These are phyloP conservation scores for Crotalaria pallida DNA, from an alignment of 306 rosid genomes.

Conservation along the genomic window DNA sequence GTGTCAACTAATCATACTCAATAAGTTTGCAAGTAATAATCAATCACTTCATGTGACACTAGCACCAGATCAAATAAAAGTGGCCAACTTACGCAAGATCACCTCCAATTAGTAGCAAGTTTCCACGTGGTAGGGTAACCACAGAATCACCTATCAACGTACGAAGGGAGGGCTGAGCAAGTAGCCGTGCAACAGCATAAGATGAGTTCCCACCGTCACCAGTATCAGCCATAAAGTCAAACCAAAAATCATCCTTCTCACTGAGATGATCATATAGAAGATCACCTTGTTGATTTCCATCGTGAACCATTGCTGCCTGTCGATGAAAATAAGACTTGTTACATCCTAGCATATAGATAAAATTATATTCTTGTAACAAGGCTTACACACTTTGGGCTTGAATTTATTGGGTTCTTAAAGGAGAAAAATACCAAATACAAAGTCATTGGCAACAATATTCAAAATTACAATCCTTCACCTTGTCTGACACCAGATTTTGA, in stretches of 20 bases:
- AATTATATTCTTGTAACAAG: neutral
- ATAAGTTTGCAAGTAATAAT: neutral
- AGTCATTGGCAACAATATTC: neutral
- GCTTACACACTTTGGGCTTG: neutral
- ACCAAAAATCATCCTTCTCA: constrained; percentile 83
- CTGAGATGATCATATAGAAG: constrained; percentile 68
- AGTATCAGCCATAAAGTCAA: constrained; percentile 99
- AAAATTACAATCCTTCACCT: neutral
- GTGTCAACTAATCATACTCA: constrained; percentile 15
- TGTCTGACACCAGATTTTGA: neutral
- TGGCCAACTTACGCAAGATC: constrained; percentile 88
- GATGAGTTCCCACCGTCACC: constrained; percentile 99
- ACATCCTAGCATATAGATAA: constrained; percentile 13
- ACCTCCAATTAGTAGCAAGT: constrained; percentile 90
- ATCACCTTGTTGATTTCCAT: constrained; percentile 55
- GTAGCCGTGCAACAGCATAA: constrained; percentile 80
- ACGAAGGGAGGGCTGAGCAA: constrained; percentile 77
- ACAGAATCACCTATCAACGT: constrained; percentile 47
- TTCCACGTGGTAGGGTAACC: constrained; percentile 65
- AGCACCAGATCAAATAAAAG: neutral
- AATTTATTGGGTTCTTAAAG: constrained; percentile 6
- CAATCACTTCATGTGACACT: neutral
- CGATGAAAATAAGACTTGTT: constrained; percentile 24
- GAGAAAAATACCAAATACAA: neutral
- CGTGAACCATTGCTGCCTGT: constrained; percentile 92